These are phyloP conservation scores for Phytophthora podocarpi DNA, from an alignment of 352 stramenopile genomes.

Conservation along the genomic window DNA sequence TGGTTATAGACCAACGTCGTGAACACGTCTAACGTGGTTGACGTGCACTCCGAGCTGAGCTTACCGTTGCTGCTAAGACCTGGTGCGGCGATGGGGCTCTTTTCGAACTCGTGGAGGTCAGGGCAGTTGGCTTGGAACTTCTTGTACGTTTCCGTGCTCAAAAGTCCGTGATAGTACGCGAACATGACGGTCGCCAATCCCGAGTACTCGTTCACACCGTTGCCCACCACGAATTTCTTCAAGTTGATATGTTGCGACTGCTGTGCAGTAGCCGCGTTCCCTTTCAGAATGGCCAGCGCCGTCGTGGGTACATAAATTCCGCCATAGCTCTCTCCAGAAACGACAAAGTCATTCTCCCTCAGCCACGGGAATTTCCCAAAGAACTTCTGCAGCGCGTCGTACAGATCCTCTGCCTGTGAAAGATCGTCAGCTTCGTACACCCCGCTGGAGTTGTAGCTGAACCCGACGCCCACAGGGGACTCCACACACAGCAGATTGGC, in stretches of 20 bases:
- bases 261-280: slow-evolving; percentile 34
- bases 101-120: slow-evolving; percentile 52
- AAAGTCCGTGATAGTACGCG: slow-evolving; percentile 81
- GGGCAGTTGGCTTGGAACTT: slow-evolving; percentile 55
- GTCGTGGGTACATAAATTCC: slow-evolving; percentile 81
- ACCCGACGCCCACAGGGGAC: slow-evolving; percentile 68
- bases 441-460: slow-evolving; percentile 62
- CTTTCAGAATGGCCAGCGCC: slow-evolving; percentile 58
- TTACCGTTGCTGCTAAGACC: slow-evolving; percentile 8
- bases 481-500: slow-evolving; percentile 68
- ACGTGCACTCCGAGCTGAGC: slow-evolving; percentile 35
- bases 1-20: slow-evolving; percentile 44
- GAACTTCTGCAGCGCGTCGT: slow-evolving; percentile 82
- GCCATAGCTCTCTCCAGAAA: slow-evolving; percentile 81
- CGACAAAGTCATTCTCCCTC: slow-evolving; percentile 75
- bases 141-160: slow-evolving; percentile 72
- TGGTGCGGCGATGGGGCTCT: slow-evolving; percentile 21
- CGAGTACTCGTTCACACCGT: slow-evolving; percentile 70
- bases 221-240: slow-evolving; percentile 89
- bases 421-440: slow-evolving; percentile 81
- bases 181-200: slow-evolving; percentile 69
- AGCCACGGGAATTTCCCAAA: slow-evolving; percentile 88
- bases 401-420: slow-evolving; percentile 76
- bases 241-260: slow-evolving; percentile 57
- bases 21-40: slow-evolving; percentile 34